Conservation (phyloP, 805 yeast species). For the Ogataea methylovora region DNA sequence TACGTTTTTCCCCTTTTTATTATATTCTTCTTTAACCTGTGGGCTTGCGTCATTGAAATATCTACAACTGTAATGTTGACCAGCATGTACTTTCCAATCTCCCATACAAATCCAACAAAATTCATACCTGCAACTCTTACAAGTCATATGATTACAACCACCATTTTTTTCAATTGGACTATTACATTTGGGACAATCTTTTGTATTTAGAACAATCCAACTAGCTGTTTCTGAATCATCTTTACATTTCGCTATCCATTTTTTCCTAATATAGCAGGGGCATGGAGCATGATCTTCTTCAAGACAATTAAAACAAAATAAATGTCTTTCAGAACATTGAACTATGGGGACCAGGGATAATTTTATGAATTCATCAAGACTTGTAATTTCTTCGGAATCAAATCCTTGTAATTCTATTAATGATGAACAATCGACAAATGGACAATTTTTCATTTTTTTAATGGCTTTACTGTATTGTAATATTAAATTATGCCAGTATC, state of each 20-base stretch:
- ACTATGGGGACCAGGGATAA: slow-evolving; percentile 53
- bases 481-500: slow-evolving; percentile 37
- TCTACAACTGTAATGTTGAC: slow-evolving; percentile 54
- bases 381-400: slow-evolving; percentile 20
- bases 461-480: slow-evolving; percentile 44
- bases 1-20: slow-evolving; percentile 23
- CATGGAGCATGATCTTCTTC: slow-evolving; percentile 76
- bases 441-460: slow-evolving; percentile 63
- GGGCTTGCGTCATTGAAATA: slow-evolving; percentile 11
- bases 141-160: slow-evolving; percentile 95
- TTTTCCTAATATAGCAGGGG: slow-evolving; percentile 61
- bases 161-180: slow-evolving; percentile 86
- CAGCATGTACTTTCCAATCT: slow-evolving; percentile 66
- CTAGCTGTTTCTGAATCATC: slow-evolving; percentile 84
- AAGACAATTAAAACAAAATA: slow-evolving; percentile 73
- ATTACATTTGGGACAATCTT: slow-evolving; percentile 77
- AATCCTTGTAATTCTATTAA: slow-evolving; percentile 36
- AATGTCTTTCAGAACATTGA: slow-evolving; percentile 55
- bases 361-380: slow-evolving; percentile 17
- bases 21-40: slow-evolving; percentile 26
- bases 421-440: slow-evolving; percentile 69
- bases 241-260: slow-evolving; percentile 72
- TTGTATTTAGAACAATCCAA: slow-evolving; percentile 83
- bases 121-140: slow-evolving; percentile 66
- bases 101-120: slow-evolving; percentile 93